Evolutionary conservation across 257 asterid genomes (phyloP), one percentile per base, ranked within the genome.

Genomic region (Primulina huaijiensis): DNA sequence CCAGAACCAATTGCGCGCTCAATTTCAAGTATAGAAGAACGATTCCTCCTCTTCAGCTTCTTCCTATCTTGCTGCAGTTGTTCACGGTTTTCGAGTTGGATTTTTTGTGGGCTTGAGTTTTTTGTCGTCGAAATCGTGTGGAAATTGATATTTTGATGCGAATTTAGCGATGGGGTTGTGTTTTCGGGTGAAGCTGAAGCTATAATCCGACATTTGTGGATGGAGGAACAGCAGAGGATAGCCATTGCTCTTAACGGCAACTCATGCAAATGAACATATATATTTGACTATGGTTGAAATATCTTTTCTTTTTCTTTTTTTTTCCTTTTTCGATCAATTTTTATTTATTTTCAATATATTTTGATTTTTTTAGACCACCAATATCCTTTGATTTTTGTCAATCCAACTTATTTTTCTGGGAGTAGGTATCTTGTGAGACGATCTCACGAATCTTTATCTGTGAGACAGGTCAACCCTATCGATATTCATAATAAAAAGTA

Each of bases 1-100:
- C 96, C 97, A 12, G 95, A 92, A 12, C 95, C 96, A 25, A 91
- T 89, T 60, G 95, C 96, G 55, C 86, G 85, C 72, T 91, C 95
- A 6, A 91, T 83, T 74, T 91, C 96, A 64, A 85, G 43, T 71
- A 89, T 37, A n/a, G 92, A 74, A 9, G 86, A 89, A 77, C 75
- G 83, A 64, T 70, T 80, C 38, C 25, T 64, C 62, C 53, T 46
- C 62, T 72, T 76, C 65, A 69, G 74, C 71, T 78, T 75, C 61
- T 75, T 68, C 19, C 61, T 38, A n/a, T 67, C 60, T 14, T n/a
- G 21, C 11, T 67, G 71, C 38, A 46, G n/a, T n/a, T n/a, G 66
- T 57, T 30, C 69, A 53, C 53, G 55, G 11, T 35, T 63, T 50
- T 5, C 19, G 55, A 14, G 74, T 6, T 12, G 74, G 29, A 40